A percentile compares a stretch with the other conserved stretches of the same genome.
Conservation (phyloP, 192 early-diverging fungal species). For the Podila clonocystis region DNA sequence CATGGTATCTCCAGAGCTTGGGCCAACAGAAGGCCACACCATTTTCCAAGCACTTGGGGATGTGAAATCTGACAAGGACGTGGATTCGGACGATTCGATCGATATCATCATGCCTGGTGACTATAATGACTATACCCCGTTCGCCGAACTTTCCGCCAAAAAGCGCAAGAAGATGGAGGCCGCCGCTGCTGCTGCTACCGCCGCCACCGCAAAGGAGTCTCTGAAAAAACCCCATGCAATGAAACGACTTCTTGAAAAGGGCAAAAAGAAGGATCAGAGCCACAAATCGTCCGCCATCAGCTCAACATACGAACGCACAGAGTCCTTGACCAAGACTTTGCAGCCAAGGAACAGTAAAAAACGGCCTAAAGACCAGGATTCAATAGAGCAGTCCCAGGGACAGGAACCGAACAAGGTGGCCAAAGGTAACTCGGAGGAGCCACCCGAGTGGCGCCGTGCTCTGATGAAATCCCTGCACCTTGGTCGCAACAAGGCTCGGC, state of each 20-base stretch:
- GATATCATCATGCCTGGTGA: constrained; percentile 43
- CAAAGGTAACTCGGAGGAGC: constrained; percentile 24
- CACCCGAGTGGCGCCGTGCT: constrained; percentile 34
- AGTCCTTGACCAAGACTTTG: neutral
- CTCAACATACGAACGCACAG: neutral
- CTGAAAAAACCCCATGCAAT: constrained; percentile 1
- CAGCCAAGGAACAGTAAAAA: constrained; percentile 23
- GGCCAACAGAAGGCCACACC: neutral
- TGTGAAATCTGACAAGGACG: neutral
- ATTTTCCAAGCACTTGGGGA: neutral
- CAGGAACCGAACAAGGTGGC: constrained; percentile 33
- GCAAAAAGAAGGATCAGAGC: constrained; percentile 3
- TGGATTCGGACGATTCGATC: constrained; percentile 38
- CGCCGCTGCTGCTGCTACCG: neutral
- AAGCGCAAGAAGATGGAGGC: constrained; percentile 48
- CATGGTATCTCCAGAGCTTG: constrained; percentile 14
- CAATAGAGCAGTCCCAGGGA: constrained; percentile 18
- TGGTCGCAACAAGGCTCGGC: constrained; percentile 4
- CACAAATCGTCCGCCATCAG: neutral
- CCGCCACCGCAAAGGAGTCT: neutral
- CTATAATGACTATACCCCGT: constrained; percentile 50
- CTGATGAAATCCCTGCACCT: constrained; percentile 34
- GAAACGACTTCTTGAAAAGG: constrained; percentile 22
- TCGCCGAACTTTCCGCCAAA: constrained; percentile 40
- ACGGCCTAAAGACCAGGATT: constrained; percentile 41